A percentile compares a stretch with the other conserved stretches of the same genome.
phyloP scores from a whole-genome alignment of 2,329 filamentous ascomycete species.

The Sarocladium strictum region DNA sequence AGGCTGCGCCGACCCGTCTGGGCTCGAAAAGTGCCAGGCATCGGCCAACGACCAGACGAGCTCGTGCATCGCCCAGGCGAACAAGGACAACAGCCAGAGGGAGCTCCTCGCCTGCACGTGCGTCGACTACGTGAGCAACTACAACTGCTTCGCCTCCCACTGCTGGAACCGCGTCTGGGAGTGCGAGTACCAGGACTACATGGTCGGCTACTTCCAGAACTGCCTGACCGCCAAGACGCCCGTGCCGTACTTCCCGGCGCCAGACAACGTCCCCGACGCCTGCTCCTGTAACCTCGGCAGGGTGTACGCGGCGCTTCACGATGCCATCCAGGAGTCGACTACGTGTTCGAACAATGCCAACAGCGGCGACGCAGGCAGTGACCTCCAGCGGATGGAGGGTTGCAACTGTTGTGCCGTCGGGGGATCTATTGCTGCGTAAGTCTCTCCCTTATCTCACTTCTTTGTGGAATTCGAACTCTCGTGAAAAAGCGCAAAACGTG shows the following conservation, averaged over 20 bases:
- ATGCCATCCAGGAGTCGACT: constrained; percentile 13
- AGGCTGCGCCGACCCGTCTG: constrained; percentile 17
- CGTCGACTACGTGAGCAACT: constrained; percentile 17
- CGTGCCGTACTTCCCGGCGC: constrained; percentile 32
- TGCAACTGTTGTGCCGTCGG: constrained; percentile 30
- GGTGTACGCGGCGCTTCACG: constrained; percentile 18
- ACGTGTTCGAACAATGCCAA: constrained; percentile 16
- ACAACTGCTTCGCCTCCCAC: constrained; percentile 29
- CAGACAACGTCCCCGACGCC: constrained; percentile 24
- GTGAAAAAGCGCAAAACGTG: no score
- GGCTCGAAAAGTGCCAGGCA: constrained; percentile 15
- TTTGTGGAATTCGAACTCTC: no score
- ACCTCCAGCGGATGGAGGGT: constrained; percentile 18
- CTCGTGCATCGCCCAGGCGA: constrained; percentile 14
- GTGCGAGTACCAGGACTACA: constrained; percentile 32
- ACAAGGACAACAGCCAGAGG: constrained; percentile 14
- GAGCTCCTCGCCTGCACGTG: constrained; percentile 18
- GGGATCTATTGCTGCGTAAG: constrained; percentile 27
- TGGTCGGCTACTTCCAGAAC: constrained; percentile 25
- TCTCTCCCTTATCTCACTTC: background rate
- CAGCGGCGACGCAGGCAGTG: constrained; percentile 15
- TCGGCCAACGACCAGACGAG: constrained; percentile 9
- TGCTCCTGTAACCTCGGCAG: constrained; percentile 26
- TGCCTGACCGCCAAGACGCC: constrained; percentile 23
- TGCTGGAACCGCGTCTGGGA: constrained; percentile 35